These are phyloP conservation scores for Microdochium paspali DNA, from an alignment of 2,329 filamentous ascomycete species.

Conservation along the genomic window DNA sequence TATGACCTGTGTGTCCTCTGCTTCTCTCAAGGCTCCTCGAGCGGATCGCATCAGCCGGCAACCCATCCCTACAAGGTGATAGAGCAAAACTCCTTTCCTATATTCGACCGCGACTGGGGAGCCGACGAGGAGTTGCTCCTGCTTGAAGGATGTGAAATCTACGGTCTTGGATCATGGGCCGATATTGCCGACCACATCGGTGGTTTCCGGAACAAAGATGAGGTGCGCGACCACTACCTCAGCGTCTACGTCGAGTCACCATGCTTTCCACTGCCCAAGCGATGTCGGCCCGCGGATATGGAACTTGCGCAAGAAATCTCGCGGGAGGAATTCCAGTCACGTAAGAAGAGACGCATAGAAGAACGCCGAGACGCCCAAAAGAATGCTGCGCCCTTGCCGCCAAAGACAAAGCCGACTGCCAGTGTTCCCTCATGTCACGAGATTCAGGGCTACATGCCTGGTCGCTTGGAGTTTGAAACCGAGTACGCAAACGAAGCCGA, in stretches of 20 bases:
- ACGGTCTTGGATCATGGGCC: constrained; percentile 93
- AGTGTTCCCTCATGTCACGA: constrained; percentile 95
- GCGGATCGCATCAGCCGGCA: constrained; percentile 76
- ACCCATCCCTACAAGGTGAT: constrained; percentile 89
- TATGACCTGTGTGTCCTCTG: constrained; percentile 97
- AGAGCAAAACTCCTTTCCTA: constrained; percentile 96
- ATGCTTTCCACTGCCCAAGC: constrained; percentile 76
- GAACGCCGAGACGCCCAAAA: constrained; percentile 81
- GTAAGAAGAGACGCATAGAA: constrained; percentile 90
- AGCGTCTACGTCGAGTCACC: constrained; percentile 77
- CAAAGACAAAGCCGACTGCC: constrained; percentile 92
- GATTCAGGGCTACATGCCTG: constrained; percentile 97
- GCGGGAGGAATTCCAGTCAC: constrained; percentile 83
- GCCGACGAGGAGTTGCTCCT: constrained; percentile 94
- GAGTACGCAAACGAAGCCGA: constrained; percentile 97
- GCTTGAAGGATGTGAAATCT: constrained; percentile 89
- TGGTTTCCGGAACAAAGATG: constrained; percentile 87
- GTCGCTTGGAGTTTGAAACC: constrained; percentile 92
- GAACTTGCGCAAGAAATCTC: constrained; percentile 71
- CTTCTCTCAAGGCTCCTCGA: constrained; percentile 73
- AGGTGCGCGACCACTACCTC: constrained; percentile 91
- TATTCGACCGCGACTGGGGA: constrained; percentile 91
- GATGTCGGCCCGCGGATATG: constrained; percentile 75
- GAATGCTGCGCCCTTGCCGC: constrained; percentile 70
- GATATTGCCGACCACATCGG: constrained; percentile 98